Evolutionary conservation across 2,329 filamentous ascomycete genomes (phyloP), one percentile per base, ranked within the genome.

Genomic region (Sarocladium kiliense): DNA sequence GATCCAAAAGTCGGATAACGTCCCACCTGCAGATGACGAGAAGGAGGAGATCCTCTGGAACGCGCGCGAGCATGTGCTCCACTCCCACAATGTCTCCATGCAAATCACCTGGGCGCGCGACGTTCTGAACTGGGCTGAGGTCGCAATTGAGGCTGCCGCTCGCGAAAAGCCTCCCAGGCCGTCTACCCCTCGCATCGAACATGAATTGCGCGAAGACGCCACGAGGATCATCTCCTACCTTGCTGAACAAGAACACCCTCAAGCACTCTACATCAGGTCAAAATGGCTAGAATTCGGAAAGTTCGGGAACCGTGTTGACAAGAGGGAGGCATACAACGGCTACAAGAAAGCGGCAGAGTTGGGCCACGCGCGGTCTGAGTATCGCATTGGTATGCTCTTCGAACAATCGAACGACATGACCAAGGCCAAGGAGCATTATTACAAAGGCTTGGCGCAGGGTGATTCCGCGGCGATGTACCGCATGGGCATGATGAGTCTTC

Each of bases 261-360:
- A 94, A 66, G 94, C 94, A 23, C 85, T 95, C 61, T 99, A 97
- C 69, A 90, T 97, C 76, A 86, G 86, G 64, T 90, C 91, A 57
- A 97, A 96, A 80, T 99, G 94, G 94, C 79, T 96, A 53, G 94
- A 99, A 68, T 99, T 97, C 77, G 94, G 94, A 63, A 96, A 96
- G 67, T 97, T 97, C 67, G 91, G 91, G 37, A 85, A 87, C 70
- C 85, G 91, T 26, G 79, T 91, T 58, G 94, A 99, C 76, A 96
- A 96, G 75, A 92, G 93, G 65, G 93, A 97, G 73, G 93, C 94
- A 7, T 97, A 95, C 68, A 75, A 85, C 58, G 89, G 88, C 64
- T 99, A 97, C 73, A 85, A 86, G 59, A 80, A 87, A 64, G 89
- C 94, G n/a, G 88, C 91, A 27, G 88, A 92, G 63, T 86, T 89